Evolutionary conservation across 768 basidiomycete species (phyloP).

Genomic region (Exsudoporus frostii): DNA sequence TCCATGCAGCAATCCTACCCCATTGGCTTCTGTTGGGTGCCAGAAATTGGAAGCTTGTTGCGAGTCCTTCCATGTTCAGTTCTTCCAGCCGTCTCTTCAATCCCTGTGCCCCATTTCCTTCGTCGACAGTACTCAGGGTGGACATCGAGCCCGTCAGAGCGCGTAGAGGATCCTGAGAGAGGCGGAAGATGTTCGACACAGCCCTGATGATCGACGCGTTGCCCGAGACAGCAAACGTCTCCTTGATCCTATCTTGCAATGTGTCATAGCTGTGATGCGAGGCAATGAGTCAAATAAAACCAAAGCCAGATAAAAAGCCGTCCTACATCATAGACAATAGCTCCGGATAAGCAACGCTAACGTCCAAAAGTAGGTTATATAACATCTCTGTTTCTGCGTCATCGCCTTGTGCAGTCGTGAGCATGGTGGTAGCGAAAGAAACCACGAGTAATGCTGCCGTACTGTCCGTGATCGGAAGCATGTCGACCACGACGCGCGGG

Average conservation of each 20-base stretch:
- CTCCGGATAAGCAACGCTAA: constrained; percentile 66
- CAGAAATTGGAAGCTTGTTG: constrained; percentile 70
- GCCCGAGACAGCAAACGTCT: constrained; percentile 65
- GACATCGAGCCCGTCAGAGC: constrained; percentile 53
- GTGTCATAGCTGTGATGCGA: constrained; percentile 58
- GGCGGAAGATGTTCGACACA: constrained; percentile 73
- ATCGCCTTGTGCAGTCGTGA: constrained; percentile 72
- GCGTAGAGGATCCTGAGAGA: constrained; percentile 54
- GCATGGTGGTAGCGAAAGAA: constrained; percentile 73
- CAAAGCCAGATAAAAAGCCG: constrained; percentile 1
- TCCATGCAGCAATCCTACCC: constrained; percentile 71
- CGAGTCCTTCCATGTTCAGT: constrained; percentile 69
- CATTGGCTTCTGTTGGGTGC: constrained; percentile 51
- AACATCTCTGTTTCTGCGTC: constrained; percentile 80
- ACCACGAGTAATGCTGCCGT: constrained; percentile 68
- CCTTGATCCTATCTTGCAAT: constrained; percentile 71
- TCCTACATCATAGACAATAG: constrained; percentile 71
- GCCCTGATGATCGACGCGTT: constrained; percentile 68
- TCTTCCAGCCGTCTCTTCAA: constrained; percentile 62
- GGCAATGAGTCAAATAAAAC: constrained; percentile 5
- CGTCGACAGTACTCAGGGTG: constrained; percentile 63
- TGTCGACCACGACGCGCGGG: constrained; percentile 51
- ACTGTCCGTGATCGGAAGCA: constrained; percentile 61
- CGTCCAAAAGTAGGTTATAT: constrained; percentile 71
- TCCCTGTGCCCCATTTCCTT: constrained; percentile 39